Evolutionary conservation across 2,329 filamentous ascomycete species (phyloP), one percentile per base, ranked within the genome.

Genomic region (Fusarium sp.): DNA sequence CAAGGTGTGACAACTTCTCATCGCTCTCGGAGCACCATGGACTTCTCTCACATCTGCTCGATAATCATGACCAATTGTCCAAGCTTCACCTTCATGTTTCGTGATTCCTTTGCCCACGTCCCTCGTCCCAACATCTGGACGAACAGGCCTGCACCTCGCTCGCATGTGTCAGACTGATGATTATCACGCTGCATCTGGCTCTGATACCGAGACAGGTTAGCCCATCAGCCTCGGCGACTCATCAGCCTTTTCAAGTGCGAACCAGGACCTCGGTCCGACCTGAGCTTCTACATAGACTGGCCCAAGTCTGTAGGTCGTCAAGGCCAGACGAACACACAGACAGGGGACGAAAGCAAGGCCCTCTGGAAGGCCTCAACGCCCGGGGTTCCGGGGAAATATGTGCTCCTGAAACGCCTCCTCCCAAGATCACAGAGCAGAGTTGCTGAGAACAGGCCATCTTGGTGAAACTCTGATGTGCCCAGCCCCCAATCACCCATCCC

Each of bases 341-440:
- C 31, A 58, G 54, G 44, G 51, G 54, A 44, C 62, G 20, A 36
- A 53, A 40, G 61, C 38, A 64, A 36, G 58, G 60, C 42, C 49
- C 58, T 53, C 34, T 29, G 46, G 31, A 56, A 64, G 61, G 68
- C 58, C 62, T 68, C 46, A 58, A 67, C 60, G 44, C 60, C 57
- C 62, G 59, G 69, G 58, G 59, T 40, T 50, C 61, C 50, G 61
- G 67, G 64, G 67, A 62, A 68, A 63, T 23, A 36, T 56, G 51
- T 46, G 50, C 50, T 58, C 50, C 68, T 71, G 72, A 73, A 74
- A 74, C 70, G 61, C 57, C 57, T 64, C 18, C 44, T 27, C 27
- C 44, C 42, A 29, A 29, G 29, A 55, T 33, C 18, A 46, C 18
- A 27, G 63, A 49, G 51, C 42, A 56, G 31, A 38, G 33, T n/a